A percentile compares a stretch with the other conserved stretches of the same genome.
These are phyloP conservation scores for Dicorynia guianensis DNA, from an alignment of 306 rosid species.

Conservation along the genomic window DNA sequence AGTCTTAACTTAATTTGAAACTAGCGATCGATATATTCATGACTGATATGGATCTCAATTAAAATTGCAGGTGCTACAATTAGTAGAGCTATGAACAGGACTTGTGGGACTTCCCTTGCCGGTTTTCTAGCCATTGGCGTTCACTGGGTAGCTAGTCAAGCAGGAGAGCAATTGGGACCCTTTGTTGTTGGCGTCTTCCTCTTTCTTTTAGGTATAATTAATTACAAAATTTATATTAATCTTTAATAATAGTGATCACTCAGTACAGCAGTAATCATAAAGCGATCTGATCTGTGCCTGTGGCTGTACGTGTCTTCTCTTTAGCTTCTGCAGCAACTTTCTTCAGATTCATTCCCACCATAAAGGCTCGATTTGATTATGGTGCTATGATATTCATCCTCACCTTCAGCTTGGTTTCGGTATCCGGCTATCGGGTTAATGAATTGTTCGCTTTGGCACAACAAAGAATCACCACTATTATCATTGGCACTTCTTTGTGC, in stretches of 20 bases:
- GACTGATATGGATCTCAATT: background rate
- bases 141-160: conserved; percentile 70
- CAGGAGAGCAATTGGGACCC: conserved; percentile 72
- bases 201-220: conserved; percentile 69
- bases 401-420: conserved; percentile 79
- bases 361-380: conserved; percentile 84
- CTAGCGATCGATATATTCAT: too few relatives aligned
- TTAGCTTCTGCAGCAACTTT: conserved; percentile 89
- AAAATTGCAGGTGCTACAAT: conserved; percentile 77
- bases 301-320: background rate
- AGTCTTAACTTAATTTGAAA: too few relatives aligned
- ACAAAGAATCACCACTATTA: conserved; percentile 65
- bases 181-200: conserved; percentile 62
- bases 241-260: background rate
- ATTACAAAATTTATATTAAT: background rate
- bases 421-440: conserved; percentile 72
- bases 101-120: conserved; percentile 76
- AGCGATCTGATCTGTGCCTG: too few relatives aligned
- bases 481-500: conserved; percentile 74
- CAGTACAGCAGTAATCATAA: too few relatives aligned
- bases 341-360: conserved; percentile 80
- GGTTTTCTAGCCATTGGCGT: conserved; percentile 73
- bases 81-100: conserved; percentile 68
- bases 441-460: conserved; percentile 58
- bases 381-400: conserved; percentile 83